phyloP scores from a whole-genome alignment of 257 asterid species.

The Thymus quinquecostatus region DNA sequence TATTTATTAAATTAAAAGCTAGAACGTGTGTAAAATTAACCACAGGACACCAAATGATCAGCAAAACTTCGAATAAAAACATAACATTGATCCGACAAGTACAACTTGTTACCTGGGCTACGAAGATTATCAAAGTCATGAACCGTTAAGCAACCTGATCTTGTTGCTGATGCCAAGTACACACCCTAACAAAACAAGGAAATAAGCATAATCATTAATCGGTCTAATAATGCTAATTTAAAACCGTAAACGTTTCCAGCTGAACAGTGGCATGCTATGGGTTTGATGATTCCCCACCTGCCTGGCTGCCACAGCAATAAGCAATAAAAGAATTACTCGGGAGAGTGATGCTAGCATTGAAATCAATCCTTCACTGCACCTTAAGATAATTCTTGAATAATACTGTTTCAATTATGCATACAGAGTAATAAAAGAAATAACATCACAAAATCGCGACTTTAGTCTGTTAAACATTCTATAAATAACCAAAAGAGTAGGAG shows the following conservation, averaged over 20 bases:
- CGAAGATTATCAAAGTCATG: slow-evolving; percentile 79
- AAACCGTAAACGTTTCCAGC: slow-evolving; percentile 9
- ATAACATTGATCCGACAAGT: neutral
- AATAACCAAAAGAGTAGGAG: neutral
- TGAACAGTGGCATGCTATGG: slow-evolving; percentile 3
- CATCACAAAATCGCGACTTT: neutral
- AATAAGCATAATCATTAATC: slow-evolving; percentile 9
- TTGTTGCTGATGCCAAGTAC: slow-evolving; percentile 89
- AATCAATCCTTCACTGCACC: neutral
- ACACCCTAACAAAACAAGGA: slow-evolving; percentile 61
- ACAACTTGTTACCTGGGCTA: slow-evolving; percentile 58
- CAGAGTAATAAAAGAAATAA: neutral
- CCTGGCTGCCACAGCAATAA: slow-evolving; percentile 5
- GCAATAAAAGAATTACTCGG: neutral
- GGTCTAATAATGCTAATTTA: slow-evolving; percentile 11
- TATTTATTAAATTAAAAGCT: neutral
- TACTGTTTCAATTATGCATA: neutral
- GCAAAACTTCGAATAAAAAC: slow-evolving; percentile 10
- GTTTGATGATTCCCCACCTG: neutral
- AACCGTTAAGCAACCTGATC: slow-evolving; percentile 86
- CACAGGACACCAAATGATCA: slow-evolving; percentile 5
- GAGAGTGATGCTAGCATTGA: neutral
- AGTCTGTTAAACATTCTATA: neutral
- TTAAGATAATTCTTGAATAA: slow-evolving; percentile 11
- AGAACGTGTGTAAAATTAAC: neutral